A percentile compares a stretch with the other conserved stretches of the same genome.
Evolutionary conservation across 768 basidiomycete species (phyloP).

Genomic region (Pleurotus tuber-regium): DNA sequence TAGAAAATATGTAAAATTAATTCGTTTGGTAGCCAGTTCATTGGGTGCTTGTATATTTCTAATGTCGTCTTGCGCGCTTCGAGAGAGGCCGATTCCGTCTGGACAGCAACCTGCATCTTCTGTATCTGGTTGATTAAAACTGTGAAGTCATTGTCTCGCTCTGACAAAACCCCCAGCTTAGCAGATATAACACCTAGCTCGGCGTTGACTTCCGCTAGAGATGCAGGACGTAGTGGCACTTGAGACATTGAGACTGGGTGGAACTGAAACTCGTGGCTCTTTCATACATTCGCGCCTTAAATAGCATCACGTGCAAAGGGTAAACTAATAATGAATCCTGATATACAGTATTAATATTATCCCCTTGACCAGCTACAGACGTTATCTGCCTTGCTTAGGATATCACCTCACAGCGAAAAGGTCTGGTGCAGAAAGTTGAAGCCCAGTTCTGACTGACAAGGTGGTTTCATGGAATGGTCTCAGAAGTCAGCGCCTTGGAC

Average conservation of each 20-base stretch:
- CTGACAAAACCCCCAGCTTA: background rate
- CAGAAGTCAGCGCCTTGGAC: background rate
- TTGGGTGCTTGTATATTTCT: constrained; percentile 40
- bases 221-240: no score
- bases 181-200: background rate
- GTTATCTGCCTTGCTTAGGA: no score
- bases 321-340: no score
- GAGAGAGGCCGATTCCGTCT: background rate
- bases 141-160: background rate
- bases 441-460: no score
- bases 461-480: background rate
- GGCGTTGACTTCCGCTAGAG: constrained; percentile 1
- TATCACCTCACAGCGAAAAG: no score
- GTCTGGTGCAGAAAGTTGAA: no score
- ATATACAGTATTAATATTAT: no score
- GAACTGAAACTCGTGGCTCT: no score
- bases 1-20: constrained; percentile 43
- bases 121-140: constrained; percentile 1
- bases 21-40: constrained; percentile 51
- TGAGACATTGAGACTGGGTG: no score
- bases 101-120: background rate
- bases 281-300: no score
- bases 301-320: no score
- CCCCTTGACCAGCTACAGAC: no score
- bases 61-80: constrained; percentile 21